phyloP scores from a whole-genome alignment of 2,329 filamentous ascomycete species.

The Trichoderma sp. region DNA sequence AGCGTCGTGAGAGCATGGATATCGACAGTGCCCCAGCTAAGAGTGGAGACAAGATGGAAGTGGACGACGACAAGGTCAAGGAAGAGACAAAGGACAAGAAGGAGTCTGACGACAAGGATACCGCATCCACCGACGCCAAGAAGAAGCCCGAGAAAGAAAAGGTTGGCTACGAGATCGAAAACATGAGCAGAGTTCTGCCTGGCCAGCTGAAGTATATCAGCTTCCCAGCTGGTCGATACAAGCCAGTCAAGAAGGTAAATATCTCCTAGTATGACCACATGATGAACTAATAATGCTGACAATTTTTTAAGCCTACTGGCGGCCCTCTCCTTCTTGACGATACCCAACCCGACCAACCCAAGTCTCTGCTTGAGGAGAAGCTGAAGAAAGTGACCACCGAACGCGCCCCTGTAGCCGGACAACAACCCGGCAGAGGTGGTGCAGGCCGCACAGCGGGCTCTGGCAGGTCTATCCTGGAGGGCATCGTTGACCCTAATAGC shows the following conservation, averaged over 20 bases:
- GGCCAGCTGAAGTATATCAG: slow-evolving; percentile 94
- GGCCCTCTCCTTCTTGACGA: slow-evolving; percentile 92
- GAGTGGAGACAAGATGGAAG: slow-evolving; percentile 84
- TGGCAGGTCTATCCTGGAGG: slow-evolving; percentile 45
- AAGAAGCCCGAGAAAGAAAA: slow-evolving; percentile 97
- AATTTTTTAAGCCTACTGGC: slow-evolving; percentile 72
- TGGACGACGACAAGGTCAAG: slow-evolving; percentile 67
- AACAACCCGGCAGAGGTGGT: slow-evolving; percentile 37
- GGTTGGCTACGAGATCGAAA: slow-evolving; percentile 92
- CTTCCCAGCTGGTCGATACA: slow-evolving; percentile 87
- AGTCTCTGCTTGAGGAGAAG: slow-evolving; percentile 86
- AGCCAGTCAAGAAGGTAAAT: slow-evolving; percentile 83
- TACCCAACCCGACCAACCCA: slow-evolving; percentile 75
- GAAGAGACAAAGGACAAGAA: slow-evolving; percentile 56
- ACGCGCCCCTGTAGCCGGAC: slow-evolving; percentile 61
- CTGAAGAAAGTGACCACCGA: slow-evolving; percentile 77
- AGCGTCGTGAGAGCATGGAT: slow-evolving; percentile 92
- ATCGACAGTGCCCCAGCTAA: slow-evolving; percentile 72
- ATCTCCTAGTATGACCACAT: background rate
- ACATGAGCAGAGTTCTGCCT: slow-evolving; percentile 94
- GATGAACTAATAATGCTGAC: slow-evolving; percentile 33
- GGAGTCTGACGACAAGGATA: slow-evolving; percentile 68
- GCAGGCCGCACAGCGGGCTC: slow-evolving; percentile 41
- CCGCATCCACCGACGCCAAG: slow-evolving; percentile 64
- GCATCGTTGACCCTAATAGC: slow-evolving; percentile 38